A percentile compares a stretch with the other conserved stretches of the same genome.
Evolutionary conservation across 2,329 filamentous ascomycete species (phyloP).

Genomic region (Penicillium italicum): DNA sequence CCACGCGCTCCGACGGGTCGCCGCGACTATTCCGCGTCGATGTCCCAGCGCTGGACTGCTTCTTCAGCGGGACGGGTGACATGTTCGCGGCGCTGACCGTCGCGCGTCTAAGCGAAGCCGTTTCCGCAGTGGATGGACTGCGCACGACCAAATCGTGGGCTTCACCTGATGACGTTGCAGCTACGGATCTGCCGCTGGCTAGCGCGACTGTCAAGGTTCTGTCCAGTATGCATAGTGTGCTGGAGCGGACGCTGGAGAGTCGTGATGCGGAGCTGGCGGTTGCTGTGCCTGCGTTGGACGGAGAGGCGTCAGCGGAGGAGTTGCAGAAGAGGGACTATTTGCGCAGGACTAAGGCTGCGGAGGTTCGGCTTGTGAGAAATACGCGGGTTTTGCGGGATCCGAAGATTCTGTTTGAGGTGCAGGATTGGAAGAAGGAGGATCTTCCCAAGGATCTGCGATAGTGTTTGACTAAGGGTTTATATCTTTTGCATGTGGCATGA

Average conservation of each 20-base stretch:
- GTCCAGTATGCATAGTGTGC: slow-evolving; percentile 85
- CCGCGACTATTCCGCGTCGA: slow-evolving; percentile 85
- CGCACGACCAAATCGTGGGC: slow-evolving; percentile 64
- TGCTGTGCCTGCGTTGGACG: slow-evolving; percentile 21
- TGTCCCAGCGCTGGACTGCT: slow-evolving; percentile 83
- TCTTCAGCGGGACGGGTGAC: slow-evolving; percentile 94
- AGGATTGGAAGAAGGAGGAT: slow-evolving; percentile 36
- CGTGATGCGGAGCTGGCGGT: slow-evolving; percentile 62
- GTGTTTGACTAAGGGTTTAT: not conserved
- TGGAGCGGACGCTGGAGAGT: slow-evolving; percentile 63
- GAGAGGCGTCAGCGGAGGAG: slow-evolving; percentile 41
- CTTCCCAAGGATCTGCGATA: slow-evolving; percentile 23
- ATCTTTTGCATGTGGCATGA: not conserved
- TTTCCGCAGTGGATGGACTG: slow-evolving; percentile 51
- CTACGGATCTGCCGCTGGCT: slow-evolving; percentile 74
- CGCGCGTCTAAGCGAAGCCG: slow-evolving; percentile 80
- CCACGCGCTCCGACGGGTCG: slow-evolving; percentile 57
- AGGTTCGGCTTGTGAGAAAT: slow-evolving; percentile 79
- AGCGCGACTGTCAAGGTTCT: slow-evolving; percentile 80
- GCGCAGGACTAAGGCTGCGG: slow-evolving; percentile 75
- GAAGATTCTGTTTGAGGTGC: slow-evolving; percentile 59
- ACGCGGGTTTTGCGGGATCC: slow-evolving; percentile 65
- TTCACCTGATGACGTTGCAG: slow-evolving; percentile 66
- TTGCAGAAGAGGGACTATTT: slow-evolving; percentile 60
- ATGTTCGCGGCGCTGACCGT: slow-evolving; percentile 96